Evolutionary conservation across 2,329 filamentous ascomycete genomes (phyloP).

Genomic region (Verruconis gallopava): DNA sequence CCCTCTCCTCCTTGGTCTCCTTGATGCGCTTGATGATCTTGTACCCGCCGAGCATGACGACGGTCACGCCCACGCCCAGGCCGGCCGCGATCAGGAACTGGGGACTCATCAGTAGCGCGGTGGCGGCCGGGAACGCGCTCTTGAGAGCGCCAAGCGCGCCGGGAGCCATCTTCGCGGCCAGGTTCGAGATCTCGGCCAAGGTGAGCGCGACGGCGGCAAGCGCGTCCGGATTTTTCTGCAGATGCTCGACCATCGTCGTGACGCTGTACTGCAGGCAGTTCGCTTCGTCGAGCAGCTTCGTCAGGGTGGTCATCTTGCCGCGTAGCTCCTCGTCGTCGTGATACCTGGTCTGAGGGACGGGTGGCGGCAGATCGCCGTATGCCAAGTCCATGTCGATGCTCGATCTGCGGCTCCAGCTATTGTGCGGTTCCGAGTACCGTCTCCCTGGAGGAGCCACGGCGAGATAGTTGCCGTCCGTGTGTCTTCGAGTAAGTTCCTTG

Average conservation of each 20-base stretch:
- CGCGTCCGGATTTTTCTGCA: conserved; percentile 74
- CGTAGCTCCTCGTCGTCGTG: conserved; percentile 47
- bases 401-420: conserved; percentile 16
- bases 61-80: conserved; percentile 80
- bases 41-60: conserved; percentile 91
- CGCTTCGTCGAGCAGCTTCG: conserved; percentile 69
- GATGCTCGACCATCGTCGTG: conserved; percentile 64
- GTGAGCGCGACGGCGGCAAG: conserved; percentile 89
- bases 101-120: conserved; percentile 73
- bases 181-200: conserved; percentile 74
- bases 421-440: conserved; percentile 25
- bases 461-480: conserved; percentile 25
- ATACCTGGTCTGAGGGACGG: conserved; percentile 39
- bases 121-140: conserved; percentile 69
- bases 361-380: conserved; percentile 70
- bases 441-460: conserved; percentile 15
- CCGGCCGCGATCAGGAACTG: conserved; percentile 91
- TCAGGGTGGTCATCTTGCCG: conserved; percentile 60
- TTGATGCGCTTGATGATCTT: conserved; percentile 88
- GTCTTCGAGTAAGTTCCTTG: conserved; percentile 19
- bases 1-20: conserved; percentile 23
- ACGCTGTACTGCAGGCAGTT: conserved; percentile 81
- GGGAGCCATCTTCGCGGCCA: conserved; percentile 75
- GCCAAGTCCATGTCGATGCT: conserved; percentile 79
- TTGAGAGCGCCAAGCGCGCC: conserved; percentile 65